A percentile compares a stretch with the other conserved stretches of the same genome.
These are phyloP conservation scores for Gentiana macrophylla DNA, from an alignment of 257 asterid species.

Conservation along the genomic window DNA sequence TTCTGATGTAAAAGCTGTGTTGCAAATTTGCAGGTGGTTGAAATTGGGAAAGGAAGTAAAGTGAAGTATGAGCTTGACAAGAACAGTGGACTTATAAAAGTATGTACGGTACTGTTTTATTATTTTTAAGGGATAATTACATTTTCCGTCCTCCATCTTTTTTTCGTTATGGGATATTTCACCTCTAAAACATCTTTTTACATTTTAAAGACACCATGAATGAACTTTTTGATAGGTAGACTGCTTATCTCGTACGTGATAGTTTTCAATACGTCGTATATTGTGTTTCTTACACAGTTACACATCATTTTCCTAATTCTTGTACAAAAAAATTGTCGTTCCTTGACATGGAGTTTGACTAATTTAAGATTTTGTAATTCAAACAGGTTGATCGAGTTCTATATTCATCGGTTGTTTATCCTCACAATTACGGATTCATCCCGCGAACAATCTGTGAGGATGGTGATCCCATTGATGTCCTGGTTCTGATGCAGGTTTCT, in stretches of 20 bases:
- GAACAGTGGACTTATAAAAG: slow-evolving; percentile 81
- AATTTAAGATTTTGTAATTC: background rate
- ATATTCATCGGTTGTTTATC: slow-evolving; percentile 92
- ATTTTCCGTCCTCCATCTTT: background rate
- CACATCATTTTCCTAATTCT: background rate
- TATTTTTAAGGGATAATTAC: too few relatives aligned
- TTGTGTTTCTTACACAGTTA: too few relatives aligned
- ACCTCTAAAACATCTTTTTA: too few relatives aligned
- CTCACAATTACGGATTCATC: slow-evolving; percentile 90
- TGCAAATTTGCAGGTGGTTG: slow-evolving; percentile 56
- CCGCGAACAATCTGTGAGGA: slow-evolving; percentile 91
- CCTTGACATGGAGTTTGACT: slow-evolving; percentile 3
- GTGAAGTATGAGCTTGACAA: slow-evolving; percentile 96
- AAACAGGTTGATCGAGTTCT: slow-evolving; percentile 75
- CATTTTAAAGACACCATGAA: too few relatives aligned
- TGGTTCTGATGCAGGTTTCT: slow-evolving; percentile 81
- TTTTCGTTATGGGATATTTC: background rate
- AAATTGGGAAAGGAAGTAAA: slow-evolving; percentile 84
- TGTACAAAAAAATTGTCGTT: background rate
- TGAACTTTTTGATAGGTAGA: too few relatives aligned
- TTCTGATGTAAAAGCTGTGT: background rate
- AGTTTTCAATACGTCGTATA: too few relatives aligned
- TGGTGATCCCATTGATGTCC: slow-evolving; percentile 82
- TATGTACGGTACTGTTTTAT: slow-evolving; percentile 6
- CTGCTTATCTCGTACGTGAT: too few relatives aligned